Evolutionary conservation across 148 eudicot genomes (phyloP).

Genomic region (Fallopia convolvulus): DNA sequence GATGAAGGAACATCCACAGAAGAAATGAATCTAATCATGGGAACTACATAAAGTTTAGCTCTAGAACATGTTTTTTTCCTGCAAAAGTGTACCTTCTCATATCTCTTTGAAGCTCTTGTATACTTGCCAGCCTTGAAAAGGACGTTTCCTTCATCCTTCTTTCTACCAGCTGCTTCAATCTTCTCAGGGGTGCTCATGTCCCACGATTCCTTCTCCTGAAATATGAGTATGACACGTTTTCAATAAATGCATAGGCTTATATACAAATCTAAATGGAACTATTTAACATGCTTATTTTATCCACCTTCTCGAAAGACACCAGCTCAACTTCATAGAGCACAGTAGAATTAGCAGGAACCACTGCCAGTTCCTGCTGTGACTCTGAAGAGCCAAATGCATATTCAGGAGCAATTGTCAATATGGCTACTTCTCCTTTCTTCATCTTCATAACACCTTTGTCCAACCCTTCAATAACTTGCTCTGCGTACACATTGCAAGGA

Average conservation of each 20-base stretch:
- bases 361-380: constrained; percentile 75
- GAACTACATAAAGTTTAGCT: not conserved
- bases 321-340: constrained; percentile 66
- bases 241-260: not conserved
- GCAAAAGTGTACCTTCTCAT: constrained; percentile 61
- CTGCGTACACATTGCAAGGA: constrained; percentile 28
- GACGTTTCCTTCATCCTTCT: constrained; percentile 92
- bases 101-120: constrained; percentile 80
- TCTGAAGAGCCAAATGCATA: constrained; percentile 78
- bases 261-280: not conserved
- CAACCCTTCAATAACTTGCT: constrained; percentile 93
- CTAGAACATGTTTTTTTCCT: not conserved
- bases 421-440: constrained; percentile 95
- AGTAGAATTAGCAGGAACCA: constrained; percentile 78
- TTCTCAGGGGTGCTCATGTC: constrained; percentile 88
- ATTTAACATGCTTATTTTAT: not conserved
- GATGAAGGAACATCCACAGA: not conserved
- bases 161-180: constrained; percentile 84
- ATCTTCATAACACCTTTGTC: constrained; percentile 74
- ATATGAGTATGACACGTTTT: not conserved
- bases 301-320: constrained; percentile 79
- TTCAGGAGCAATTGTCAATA: constrained; percentile 69
- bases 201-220: constrained; percentile 97
- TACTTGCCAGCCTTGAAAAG: constrained; percentile 81
- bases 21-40: not conserved